These are phyloP conservation scores for Clarireedia paspali DNA, from an alignment of 2,329 filamentous ascomycete species.

Conservation along the genomic window DNA sequence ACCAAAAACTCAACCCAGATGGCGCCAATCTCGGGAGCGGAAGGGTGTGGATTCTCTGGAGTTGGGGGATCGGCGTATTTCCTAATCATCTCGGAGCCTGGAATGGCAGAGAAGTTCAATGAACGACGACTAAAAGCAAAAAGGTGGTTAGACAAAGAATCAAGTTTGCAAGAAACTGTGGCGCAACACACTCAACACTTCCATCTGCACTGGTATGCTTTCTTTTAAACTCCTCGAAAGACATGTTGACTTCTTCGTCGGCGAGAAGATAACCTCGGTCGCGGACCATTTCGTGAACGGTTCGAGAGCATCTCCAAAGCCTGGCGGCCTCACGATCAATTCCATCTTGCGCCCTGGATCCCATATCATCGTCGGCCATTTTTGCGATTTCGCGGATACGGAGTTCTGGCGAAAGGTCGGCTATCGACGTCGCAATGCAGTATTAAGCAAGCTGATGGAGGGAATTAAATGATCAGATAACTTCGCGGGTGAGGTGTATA, in stretches of 20 bases:
- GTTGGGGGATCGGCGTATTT: constrained; percentile 73
- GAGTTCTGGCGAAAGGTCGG: neutral
- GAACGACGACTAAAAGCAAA: constrained; percentile 56
- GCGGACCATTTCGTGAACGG: constrained; percentile 87
- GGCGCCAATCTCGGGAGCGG: constrained; percentile 66
- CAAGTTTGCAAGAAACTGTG: neutral
- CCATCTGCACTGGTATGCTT: constrained; percentile 68
- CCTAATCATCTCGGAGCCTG: constrained; percentile 73
- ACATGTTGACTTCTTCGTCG: constrained; percentile 81
- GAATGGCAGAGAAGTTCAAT: constrained; percentile 83
- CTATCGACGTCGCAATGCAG: too few species aligned
- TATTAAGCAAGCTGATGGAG: neutral
- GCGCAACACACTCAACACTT: constrained; percentile 58
- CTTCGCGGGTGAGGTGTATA: too few species aligned
- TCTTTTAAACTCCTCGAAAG: constrained; percentile 70
- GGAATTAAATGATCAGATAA: neutral
- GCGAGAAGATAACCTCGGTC: constrained; percentile 90
- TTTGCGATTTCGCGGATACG: constrained; percentile 2
- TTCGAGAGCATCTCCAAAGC: constrained; percentile 91
- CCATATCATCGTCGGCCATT: constrained; percentile 27
- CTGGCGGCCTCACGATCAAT: constrained; percentile 44
- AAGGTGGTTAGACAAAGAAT: constrained; percentile 1
- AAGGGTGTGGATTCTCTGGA: constrained; percentile 59
- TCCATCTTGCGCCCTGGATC: constrained; percentile 27
- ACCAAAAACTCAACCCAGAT: constrained; percentile 88